Evolutionary conservation across 176 grass and related monocot genomes (phyloP), one percentile per base, ranked within the genome.

Genomic region (Eleusine coracana): DNA sequence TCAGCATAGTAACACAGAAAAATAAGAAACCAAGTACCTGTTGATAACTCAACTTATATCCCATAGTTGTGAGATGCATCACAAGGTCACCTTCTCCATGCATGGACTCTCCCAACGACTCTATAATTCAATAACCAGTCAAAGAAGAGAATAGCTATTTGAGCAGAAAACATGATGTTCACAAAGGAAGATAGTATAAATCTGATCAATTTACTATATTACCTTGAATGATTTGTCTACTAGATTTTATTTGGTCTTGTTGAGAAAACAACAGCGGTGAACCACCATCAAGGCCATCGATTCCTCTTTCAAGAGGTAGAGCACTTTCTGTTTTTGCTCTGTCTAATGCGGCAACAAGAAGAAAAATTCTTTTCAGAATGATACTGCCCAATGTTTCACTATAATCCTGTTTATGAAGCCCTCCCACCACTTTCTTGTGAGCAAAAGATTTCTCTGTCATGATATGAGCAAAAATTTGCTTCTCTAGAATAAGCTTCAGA

Each of bases 51-150:
- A 94, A 56, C 76, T 86, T 90, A 54, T 76, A 94, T 55, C 88
- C 83, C 80, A 91, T 60, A 67, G 29, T 91, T 46, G 36, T 68
- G 37, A 94, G 86, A 83, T 94, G 92, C 59, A 50, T 79, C 63
- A 94, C 60, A 66, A 94, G 88, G 71, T 90, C 89, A 83, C 92
- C 92, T 91, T 94, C 92, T 82, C 92, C 92, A 74, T 91, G 83
- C 88, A 94, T 94, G 70, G 66, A 59, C 66, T 91, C 86, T 45
- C 82, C 84, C 80, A 94, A 86, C 75, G 83, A 88, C 51, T 94
- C 92, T 94, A 66, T 6, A 85, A 59, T 84, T 83, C n/a, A 80
- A 29, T 23, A 87, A 87, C 7, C 38, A 55, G 62, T 80, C 41
- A 59, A 82, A 68, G 10, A 75, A 50, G 62, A 56, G 13, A 80